A percentile compares a stretch with the other conserved stretches of the same genome.
phyloP scores from a whole-genome alignment of 345 rosid genomes.

The Brassica incana region DNA sequence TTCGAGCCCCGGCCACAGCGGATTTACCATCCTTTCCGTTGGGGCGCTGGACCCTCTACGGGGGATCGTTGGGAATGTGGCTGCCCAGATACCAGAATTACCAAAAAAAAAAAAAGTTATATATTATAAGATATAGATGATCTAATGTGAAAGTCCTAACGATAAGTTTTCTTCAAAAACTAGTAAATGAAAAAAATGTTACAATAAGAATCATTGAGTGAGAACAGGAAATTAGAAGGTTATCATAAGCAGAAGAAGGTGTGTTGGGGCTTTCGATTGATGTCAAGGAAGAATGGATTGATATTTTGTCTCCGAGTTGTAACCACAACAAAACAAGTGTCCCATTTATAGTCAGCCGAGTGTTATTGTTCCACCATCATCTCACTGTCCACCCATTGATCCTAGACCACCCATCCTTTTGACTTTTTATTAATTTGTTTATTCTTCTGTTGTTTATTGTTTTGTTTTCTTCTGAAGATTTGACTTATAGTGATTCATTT shows the following conservation, averaged over 20 bases:
- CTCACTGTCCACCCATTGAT: conserved; percentile 20
- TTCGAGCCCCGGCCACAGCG: no score
- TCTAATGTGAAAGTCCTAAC: not conserved
- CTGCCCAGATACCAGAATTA: no score
- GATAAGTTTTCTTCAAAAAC: not conserved
- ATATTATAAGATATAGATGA: not conserved
- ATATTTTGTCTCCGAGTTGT: conserved; percentile 18
- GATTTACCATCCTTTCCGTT: no score
- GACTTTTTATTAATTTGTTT: conserved; percentile 1
- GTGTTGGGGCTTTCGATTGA: conserved; percentile 24
- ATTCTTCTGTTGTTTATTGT: not conserved
- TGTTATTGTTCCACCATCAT: conserved; percentile 20
- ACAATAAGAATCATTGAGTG: not conserved
- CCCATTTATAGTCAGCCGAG: conserved; percentile 3
- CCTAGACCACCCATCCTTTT: conserved; percentile 34
- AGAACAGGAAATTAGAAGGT: not conserved
- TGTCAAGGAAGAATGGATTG: conserved; percentile 29
- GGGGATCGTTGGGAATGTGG: no score
- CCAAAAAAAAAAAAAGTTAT: no score
- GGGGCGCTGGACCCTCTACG: no score
- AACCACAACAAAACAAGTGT: conserved; percentile 29
- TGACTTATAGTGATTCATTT: not conserved
- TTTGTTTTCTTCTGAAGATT: not conserved
- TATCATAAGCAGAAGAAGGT: not conserved
- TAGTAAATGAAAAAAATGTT: not conserved